A percentile compares a stretch with the other conserved stretches of the same genome.
These are phyloP conservation scores for Casuarina cunninghamiana DNA, from an alignment of 306 rosid species.

Conservation along the genomic window DNA sequence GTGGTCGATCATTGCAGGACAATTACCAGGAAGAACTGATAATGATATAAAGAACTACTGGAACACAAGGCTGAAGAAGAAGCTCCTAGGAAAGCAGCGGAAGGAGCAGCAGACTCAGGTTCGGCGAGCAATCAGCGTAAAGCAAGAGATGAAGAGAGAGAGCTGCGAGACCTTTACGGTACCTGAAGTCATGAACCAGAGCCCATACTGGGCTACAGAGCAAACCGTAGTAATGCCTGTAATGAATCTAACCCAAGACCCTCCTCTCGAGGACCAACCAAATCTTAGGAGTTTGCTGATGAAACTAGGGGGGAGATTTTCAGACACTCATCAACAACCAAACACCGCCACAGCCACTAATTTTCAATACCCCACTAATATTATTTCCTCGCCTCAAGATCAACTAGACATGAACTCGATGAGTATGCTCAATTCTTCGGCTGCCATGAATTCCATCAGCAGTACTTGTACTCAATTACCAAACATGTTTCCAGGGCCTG, in stretches of 20 bases:
- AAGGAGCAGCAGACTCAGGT: conserved; percentile 56
- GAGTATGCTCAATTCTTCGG: conserved; percentile 26
- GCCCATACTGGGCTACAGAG: conserved; percentile 43
- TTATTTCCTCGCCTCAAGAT: conserved; percentile 23
- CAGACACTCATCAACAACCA: conserved; percentile 16
- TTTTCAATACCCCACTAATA: conserved; percentile 28
- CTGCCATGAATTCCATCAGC: conserved; percentile 13
- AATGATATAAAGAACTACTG: conserved; percentile 96
- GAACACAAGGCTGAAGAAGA: conserved; percentile 96
- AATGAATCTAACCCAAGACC: conserved; percentile 31
- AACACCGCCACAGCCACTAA: conserved; percentile 13
- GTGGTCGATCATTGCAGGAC: conserved; percentile 98
- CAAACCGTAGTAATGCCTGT: conserved; percentile 35
- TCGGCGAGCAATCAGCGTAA: conserved; percentile 37
- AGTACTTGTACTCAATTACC: conserved; percentile 24
- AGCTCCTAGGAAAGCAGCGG: conserved; percentile 77
- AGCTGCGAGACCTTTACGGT: conserved; percentile 22
- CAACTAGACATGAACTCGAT: conserved; percentile 31
- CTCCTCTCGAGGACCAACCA: conserved; percentile 36
- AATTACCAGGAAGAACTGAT: conserved; percentile 91
- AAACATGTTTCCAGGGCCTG: conserved; percentile 41
- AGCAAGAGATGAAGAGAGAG: conserved; percentile 58
- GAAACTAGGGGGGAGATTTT: conserved; percentile 51
- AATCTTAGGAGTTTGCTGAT: conserved; percentile 43
- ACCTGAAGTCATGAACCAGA: conserved; percentile 31